A percentile compares a stretch with the other conserved stretches of the same genome.
phyloP scores from a whole-genome alignment of 805 yeast species.

The Candida verbasci region DNA sequence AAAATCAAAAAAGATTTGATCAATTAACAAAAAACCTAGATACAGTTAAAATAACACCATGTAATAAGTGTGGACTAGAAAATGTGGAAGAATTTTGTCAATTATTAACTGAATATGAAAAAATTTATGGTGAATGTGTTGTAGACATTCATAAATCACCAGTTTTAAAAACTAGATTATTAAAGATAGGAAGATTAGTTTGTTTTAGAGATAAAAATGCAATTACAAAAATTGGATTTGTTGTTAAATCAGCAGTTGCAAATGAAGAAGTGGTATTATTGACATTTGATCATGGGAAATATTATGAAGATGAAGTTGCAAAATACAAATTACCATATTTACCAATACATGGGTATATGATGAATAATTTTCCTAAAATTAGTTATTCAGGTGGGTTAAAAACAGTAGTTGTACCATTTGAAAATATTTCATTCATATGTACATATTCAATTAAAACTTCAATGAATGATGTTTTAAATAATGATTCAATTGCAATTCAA shows the following conservation, averaged over 20 bases:
- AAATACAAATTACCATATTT: conserved; percentile 32
- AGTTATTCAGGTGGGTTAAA: conserved; percentile 28
- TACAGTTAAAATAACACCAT: conserved; percentile 28
- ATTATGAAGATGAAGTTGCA: conserved; percentile 19
- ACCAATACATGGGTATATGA: conserved; percentile 29
- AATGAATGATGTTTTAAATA: conserved; percentile 32
- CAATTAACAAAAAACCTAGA: conserved; percentile 46
- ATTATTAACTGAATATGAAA: conserved; percentile 42
- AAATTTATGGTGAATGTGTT: conserved; percentile 42
- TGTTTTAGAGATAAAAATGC: conserved; percentile 49
- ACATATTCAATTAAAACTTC: conserved; percentile 28
- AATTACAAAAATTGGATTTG: conserved; percentile 47
- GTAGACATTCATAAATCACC: conserved; percentile 45
- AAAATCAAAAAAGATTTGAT: conserved; percentile 67
- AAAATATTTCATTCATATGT: conserved; percentile 42
- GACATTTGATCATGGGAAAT: conserved; percentile 42
- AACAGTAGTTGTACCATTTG: conserved; percentile 37
- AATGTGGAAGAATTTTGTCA: conserved; percentile 45
- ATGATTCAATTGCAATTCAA: conserved; percentile 29
- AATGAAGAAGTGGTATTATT: conserved; percentile 33
- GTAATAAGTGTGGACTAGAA: conserved; percentile 31
- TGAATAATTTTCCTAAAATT: conserved; percentile 32
- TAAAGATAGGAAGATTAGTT: conserved; percentile 54
- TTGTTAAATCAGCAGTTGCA: conserved; percentile 40
- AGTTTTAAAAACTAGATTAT: conserved; percentile 38